Evolutionary conservation across 257 asterid genomes (phyloP).

Genomic region (Sherardia arvensis): DNA sequence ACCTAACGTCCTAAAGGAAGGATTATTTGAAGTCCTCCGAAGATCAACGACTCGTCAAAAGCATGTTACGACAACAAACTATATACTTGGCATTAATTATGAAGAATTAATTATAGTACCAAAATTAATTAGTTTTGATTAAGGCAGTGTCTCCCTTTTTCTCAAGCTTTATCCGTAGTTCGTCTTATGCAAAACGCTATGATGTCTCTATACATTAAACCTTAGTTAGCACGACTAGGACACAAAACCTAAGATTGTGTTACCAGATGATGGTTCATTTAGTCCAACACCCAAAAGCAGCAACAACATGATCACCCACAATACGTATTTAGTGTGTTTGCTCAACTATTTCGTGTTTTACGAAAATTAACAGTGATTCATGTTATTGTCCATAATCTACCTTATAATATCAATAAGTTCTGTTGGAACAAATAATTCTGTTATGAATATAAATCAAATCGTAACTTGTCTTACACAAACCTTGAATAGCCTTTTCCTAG

Average conservation of each 20-base stretch:
- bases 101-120: background rate
- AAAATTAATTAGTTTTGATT: too few relatives aligned
- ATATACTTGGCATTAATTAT: background rate
- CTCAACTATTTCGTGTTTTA: background rate
- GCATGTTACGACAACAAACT: background rate
- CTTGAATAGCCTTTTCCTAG: conserved; percentile 58
- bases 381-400: background rate
- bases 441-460: background rate
- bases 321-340: background rate
- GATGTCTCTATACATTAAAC: background rate
- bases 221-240: background rate
- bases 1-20: background rate
- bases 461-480: conserved; percentile 15
- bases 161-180: background rate
- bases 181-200: background rate
- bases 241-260: background rate
- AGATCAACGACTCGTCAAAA: too few relatives aligned
- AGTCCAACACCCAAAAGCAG: background rate
- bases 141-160: background rate
- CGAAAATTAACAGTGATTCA: too few relatives aligned
- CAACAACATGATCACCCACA: too few relatives aligned
- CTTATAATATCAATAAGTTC: background rate
- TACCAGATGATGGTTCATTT: background rate
- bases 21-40: background rate
- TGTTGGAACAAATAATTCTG: background rate